Evolutionary conservation across 129 eudicot species (phyloP).

Genomic region (Centella asiatica): DNA sequence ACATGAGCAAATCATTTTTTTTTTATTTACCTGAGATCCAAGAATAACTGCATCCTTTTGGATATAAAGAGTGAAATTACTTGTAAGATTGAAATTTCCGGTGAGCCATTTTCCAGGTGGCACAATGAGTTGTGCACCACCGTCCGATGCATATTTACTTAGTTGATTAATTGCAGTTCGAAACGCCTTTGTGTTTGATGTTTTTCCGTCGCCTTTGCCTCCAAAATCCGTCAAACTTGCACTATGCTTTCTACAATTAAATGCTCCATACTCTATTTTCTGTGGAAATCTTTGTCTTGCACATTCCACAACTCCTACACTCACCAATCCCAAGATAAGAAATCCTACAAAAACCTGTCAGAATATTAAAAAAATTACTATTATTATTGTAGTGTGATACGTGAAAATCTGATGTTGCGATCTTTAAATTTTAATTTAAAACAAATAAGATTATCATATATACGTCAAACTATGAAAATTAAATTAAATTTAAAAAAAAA

Average conservation of each 20-base stretch:
- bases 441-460: no score
- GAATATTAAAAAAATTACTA: background rate
- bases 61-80: conserved; percentile 6
- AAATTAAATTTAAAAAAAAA: no score
- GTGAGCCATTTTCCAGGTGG: conserved; percentile 54
- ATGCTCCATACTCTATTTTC: conserved; percentile 23
- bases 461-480: no score
- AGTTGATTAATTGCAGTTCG: conserved; percentile 41
- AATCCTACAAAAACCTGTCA: conserved; percentile 11
- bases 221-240: conserved; percentile 68
- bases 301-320: conserved; percentile 25
- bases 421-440: no score
- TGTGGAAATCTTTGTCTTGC: background rate
- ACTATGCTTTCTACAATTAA: conserved; percentile 53
- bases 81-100: conserved; percentile 2
- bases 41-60: conserved; percentile 9
- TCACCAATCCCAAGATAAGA: conserved; percentile 10
- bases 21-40: conserved; percentile 1
- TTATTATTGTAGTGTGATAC: no score
- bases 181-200: conserved; percentile 61
- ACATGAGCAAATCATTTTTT: background rate
- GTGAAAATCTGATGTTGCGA: no score
- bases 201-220: conserved; percentile 56
- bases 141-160: conserved; percentile 38
- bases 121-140: conserved; percentile 67